Conservation (phyloP, 2,329 filamentous ascomycete species). For the Acrodontium crateriforme region DNA sequence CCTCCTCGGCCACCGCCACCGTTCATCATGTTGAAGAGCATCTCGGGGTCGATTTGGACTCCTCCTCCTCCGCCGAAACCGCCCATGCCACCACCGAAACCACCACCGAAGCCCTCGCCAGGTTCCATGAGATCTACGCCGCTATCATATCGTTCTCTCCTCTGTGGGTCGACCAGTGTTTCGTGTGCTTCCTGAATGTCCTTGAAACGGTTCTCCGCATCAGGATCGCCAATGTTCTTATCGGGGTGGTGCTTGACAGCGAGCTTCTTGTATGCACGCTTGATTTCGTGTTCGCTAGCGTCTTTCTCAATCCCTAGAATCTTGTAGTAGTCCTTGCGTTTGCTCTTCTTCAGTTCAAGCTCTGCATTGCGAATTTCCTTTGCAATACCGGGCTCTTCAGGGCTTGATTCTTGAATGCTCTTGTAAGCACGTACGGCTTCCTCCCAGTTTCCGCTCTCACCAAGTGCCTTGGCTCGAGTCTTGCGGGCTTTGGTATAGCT, state of each 20-base stretch:
- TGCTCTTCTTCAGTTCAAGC: conserved; percentile 92
- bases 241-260: conserved; percentile 92
- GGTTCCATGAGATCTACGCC: conserved; percentile 85
- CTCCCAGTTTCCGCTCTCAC: conserved; percentile 79
- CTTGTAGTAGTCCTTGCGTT: conserved; percentile 98
- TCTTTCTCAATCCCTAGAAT: conserved; percentile 82
- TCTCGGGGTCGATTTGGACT: conserved; percentile 54
- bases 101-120: conserved; percentile 66
- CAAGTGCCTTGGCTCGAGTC: conserved; percentile 82
- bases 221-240: conserved; percentile 81
- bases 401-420: conserved; percentile 67
- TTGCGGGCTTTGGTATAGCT: conserved; percentile 81
- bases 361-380: conserved; percentile 85
- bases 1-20: conserved; percentile 36
- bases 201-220: conserved; percentile 87
- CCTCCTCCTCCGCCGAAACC: conserved; percentile 33
- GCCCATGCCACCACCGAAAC: conserved; percentile 27
- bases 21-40: conserved; percentile 74
- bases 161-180: conserved; percentile 86
- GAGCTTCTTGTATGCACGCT: conserved; percentile 91
- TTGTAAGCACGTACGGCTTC: conserved; percentile 84
- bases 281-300: conserved; percentile 71
- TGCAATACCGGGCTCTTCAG: conserved; percentile 62
- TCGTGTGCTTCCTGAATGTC: conserved; percentile 96
- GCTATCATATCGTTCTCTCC: conserved; percentile 79